These are phyloP conservation scores for Stygiomarasmius scandens DNA, from an alignment of 1,284 basidiomycete species.

Conservation along the genomic window DNA sequence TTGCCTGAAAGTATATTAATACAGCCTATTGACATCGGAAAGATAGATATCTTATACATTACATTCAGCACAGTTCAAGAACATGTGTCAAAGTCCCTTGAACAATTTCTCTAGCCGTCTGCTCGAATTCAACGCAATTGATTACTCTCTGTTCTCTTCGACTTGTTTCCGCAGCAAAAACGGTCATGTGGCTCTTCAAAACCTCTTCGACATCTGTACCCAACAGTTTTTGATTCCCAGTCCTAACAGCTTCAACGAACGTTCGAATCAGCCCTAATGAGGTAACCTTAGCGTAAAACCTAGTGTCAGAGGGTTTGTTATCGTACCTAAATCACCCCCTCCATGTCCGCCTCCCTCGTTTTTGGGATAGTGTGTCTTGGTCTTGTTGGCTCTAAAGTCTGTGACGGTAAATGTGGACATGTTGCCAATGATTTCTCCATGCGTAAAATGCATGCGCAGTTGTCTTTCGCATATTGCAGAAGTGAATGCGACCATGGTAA, in stretches of 20 bases:
- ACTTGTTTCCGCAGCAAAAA: slow-evolving; percentile 84
- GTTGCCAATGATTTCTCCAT: slow-evolving; percentile 84
- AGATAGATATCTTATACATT: neutral
- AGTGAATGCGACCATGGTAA: slow-evolving; percentile 83
- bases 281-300: no score
- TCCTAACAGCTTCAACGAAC: slow-evolving; percentile 74
- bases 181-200: slow-evolving; percentile 76
- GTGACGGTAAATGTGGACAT: slow-evolving; percentile 77
- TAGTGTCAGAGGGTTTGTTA: no score
- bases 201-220: slow-evolving; percentile 72
- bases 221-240: slow-evolving; percentile 60
- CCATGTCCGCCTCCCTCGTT: slow-evolving; percentile 74
- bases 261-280: slow-evolving; percentile 50
- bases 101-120: slow-evolving; percentile 41
- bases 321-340: slow-evolving; percentile 72
- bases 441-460: slow-evolving; percentile 77
- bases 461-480: slow-evolving; percentile 73
- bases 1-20: no score
- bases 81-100: slow-evolving; percentile 6
- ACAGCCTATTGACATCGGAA: no score
- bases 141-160: slow-evolving; percentile 68
- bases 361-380: slow-evolving; percentile 51
- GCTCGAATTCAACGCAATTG: slow-evolving; percentile 64
- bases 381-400: slow-evolving; percentile 67
- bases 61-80: slow-evolving; percentile 5